Conservation (phyloP, 345 rosid species). For the Aurinia saxatilis region DNA sequence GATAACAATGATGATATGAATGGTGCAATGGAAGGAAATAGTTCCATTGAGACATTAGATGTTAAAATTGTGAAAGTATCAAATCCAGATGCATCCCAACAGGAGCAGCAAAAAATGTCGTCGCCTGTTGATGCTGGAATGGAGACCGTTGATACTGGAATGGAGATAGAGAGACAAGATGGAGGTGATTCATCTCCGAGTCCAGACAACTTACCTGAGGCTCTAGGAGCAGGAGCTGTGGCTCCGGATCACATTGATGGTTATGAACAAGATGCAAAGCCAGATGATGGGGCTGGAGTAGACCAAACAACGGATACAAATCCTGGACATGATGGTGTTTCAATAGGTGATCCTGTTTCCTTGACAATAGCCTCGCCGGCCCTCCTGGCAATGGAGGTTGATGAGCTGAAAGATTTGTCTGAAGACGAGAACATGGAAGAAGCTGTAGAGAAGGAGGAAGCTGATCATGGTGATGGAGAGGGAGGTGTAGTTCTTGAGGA, state of each 20-base stretch:
- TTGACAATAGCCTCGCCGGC: slow-evolving; percentile 1
- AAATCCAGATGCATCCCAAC: background rate
- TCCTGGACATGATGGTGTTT: slow-evolving; percentile 5
- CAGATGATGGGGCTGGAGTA: slow-evolving; percentile 17
- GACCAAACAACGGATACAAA: slow-evolving; percentile 8
- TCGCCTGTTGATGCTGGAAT: background rate
- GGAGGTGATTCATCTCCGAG: slow-evolving; percentile 1
- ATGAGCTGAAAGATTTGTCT: slow-evolving; percentile 3
- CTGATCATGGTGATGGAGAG: slow-evolving; percentile 33
- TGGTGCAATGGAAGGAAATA: slow-evolving; percentile 25
- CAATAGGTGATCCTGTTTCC: slow-evolving; percentile 7
- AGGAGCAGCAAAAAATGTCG: background rate
- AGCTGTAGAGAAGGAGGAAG: slow-evolving; percentile 10
- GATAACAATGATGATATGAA: background rate
- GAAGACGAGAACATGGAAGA: slow-evolving; percentile 24
- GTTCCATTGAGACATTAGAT: slow-evolving; percentile 9
- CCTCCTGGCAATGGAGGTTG: background rate
- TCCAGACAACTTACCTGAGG: slow-evolving; percentile 2
- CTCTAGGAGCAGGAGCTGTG: background rate
- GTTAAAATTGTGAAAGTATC: slow-evolving; percentile 22
- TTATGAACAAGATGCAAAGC: background rate
- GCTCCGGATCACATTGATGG: slow-evolving; percentile 3
- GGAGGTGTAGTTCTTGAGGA: slow-evolving; percentile 12
- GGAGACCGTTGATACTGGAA: background rate
- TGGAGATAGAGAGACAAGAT: slow-evolving; percentile 5